Evolutionary conservation across 495 filamentous ascomycete species (phyloP).

Genomic region (Talaromyces borbonicus): DNA sequence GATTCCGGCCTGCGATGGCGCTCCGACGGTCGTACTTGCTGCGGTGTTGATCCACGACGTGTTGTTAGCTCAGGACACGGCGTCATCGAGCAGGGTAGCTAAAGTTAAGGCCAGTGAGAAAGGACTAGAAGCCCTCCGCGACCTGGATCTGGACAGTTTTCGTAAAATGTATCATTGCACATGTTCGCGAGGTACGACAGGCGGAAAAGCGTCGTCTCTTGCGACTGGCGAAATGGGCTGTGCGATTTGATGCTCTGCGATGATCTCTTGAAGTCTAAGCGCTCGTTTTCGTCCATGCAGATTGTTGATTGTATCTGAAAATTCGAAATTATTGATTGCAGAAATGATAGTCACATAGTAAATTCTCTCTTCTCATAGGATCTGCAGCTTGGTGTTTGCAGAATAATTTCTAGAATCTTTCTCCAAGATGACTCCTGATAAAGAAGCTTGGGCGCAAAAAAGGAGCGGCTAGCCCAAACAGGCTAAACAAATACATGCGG

Average conservation of each 20-base stretch:
- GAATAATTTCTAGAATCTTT: too few species aligned
- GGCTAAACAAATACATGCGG: too few species aligned
- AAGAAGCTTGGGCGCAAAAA: too few species aligned
- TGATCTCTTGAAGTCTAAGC: neutral
- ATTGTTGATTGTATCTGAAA: too few species aligned
- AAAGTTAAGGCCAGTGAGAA: conserved; percentile 63
- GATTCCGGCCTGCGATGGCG: conserved; percentile 32
- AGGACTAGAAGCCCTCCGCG: conserved; percentile 50
- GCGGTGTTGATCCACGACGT: conserved; percentile 69
- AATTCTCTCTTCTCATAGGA: too few species aligned
- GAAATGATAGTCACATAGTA: too few species aligned
- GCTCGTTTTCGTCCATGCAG: too few species aligned
- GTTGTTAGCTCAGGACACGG: conserved; percentile 51
- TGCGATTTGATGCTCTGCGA: conserved; percentile 21
- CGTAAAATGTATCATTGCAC: conserved; percentile 49
- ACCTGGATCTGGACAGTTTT: conserved; percentile 49
- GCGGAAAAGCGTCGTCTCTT: neutral
- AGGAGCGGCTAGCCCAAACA: too few species aligned
- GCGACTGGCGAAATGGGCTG: conserved; percentile 23
- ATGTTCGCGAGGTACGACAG: conserved; percentile 30
- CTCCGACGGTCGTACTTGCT: conserved; percentile 47
- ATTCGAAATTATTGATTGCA: too few species aligned
- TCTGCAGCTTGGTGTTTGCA: too few species aligned
- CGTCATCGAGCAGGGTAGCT: conserved; percentile 56
- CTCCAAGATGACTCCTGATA: too few species aligned